Percentiles rank a stretch among this genome's conserved stretches.
phyloP scores from a whole-genome alignment of 805 yeast genomes.

The Brettanomyces naardenensis region DNA sequence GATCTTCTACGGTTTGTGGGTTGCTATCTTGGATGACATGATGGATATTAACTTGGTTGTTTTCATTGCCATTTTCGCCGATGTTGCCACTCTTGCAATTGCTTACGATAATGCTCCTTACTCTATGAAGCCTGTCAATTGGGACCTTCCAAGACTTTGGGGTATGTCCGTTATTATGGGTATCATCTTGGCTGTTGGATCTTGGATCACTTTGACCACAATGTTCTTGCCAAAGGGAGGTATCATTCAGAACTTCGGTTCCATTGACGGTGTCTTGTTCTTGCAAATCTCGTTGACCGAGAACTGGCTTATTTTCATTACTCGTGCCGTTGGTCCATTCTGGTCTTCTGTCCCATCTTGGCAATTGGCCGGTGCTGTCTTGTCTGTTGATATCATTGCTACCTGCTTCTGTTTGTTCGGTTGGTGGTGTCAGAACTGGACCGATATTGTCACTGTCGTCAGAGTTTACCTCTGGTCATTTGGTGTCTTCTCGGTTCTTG shows the following conservation, averaged over 20 bases:
- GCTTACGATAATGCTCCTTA: slow-evolving; percentile 97
- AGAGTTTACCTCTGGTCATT: slow-evolving; percentile 88
- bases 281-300: slow-evolving; percentile 87
- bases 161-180: slow-evolving; percentile 86
- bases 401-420: slow-evolving; percentile 86
- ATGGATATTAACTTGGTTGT: slow-evolving; percentile 87
- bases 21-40: slow-evolving; percentile 83
- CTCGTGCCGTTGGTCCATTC: slow-evolving; percentile 95
- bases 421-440: slow-evolving; percentile 94
- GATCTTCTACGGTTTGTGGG: slow-evolving; percentile 92
- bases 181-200: slow-evolving; percentile 71
- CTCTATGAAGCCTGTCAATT: slow-evolving; percentile 87
- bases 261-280: slow-evolving; percentile 82
- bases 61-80: slow-evolving; percentile 95
- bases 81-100: slow-evolving; percentile 94
- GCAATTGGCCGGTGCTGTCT: slow-evolving; percentile 89
- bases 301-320: slow-evolving; percentile 90
- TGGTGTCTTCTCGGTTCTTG: slow-evolving; percentile 89
- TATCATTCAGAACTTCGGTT: slow-evolving; percentile 90
- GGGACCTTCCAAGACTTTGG: slow-evolving; percentile 94
- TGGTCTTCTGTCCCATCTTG: slow-evolving; percentile 91
- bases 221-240: slow-evolving; percentile 83
- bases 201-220: slow-evolving; percentile 88
- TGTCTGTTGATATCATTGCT: slow-evolving; percentile 77
- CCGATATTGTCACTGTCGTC: slow-evolving; percentile 85